A percentile compares a stretch with the other conserved stretches of the same genome.
phyloP scores from a whole-genome alignment of 176 grass and related monocot species.

The Poa pratensis region DNA sequence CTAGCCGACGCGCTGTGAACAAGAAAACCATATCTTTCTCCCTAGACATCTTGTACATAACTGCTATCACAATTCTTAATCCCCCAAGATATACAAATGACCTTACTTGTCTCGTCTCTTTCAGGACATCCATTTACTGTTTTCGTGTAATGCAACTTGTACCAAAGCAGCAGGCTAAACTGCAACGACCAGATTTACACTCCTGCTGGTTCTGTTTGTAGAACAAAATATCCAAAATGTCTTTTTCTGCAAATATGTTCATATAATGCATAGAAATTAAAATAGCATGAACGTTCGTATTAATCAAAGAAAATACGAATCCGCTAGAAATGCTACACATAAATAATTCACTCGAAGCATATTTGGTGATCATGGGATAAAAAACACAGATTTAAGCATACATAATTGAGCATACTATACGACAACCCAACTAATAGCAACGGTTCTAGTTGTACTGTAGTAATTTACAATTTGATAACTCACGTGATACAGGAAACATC shows the following conservation, averaged over 20 bases:
- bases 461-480: neutral
- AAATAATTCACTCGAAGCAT: neutral
- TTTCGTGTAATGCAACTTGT: neutral
- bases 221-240: neutral
- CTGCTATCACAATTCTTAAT: neutral
- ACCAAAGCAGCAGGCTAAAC: neutral
- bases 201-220: neutral
- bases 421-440: neutral
- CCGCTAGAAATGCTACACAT: neutral
- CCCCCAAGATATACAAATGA: too few relatives aligned
- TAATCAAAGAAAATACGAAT: neutral
- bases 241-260: neutral
- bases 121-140: too few relatives aligned
- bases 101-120: too few relatives aligned
- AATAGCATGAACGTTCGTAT: neutral
- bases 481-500: neutral
- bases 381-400: neutral
- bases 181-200: neutral
- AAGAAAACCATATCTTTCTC: neutral
- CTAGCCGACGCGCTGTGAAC: neutral
- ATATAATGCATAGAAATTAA: neutral
- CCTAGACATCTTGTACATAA: neutral
- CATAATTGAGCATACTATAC: too few relatives aligned
- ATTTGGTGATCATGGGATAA: neutral
- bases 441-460: neutral